phyloP scores from a whole-genome alignment of 768 basidiomycete species.

The Termitomyces sp. region DNA sequence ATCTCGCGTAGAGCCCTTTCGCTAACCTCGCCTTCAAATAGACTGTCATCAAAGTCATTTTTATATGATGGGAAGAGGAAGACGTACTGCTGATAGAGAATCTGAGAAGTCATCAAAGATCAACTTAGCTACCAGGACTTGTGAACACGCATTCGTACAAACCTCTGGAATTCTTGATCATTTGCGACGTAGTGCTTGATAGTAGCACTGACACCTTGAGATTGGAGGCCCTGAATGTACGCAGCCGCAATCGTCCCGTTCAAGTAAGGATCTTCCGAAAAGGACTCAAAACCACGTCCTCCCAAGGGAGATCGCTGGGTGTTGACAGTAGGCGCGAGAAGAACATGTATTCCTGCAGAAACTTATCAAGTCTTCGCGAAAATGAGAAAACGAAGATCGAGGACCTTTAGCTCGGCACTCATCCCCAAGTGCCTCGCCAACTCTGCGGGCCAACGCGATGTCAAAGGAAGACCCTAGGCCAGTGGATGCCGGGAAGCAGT shows the following conservation, averaged over 20 bases:
- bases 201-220: conserved; percentile 50
- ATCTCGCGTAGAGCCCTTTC: conserved; percentile 50
- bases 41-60: not conserved
- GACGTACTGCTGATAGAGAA: conserved; percentile 42
- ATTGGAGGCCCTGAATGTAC: conserved; percentile 60
- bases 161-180: conserved; percentile 58
- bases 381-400: not conserved
- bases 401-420: conserved; percentile 46
- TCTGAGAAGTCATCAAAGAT: conserved; percentile 13
- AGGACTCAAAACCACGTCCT: conserved; percentile 56
- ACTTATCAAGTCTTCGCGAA: not conserved
- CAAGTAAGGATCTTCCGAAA: conserved; percentile 56
- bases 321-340: conserved; percentile 63
- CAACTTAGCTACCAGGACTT: not conserved
- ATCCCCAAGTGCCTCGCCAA: conserved; percentile 48
- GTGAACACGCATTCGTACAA: conserved; percentile 7
- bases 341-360: conserved; percentile 33
- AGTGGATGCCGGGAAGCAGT: conserved; percentile 54
- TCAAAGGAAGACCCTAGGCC: conserved; percentile 55
- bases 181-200: conserved; percentile 64
- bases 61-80: not conserved
- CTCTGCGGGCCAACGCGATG: conserved; percentile 35
- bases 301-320: conserved; percentile 56
- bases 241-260: conserved; percentile 52
- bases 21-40: conserved; percentile 35